Evolutionary conservation across 305 asterid genomes (phyloP).

Genomic region (Ajuga reptans): DNA sequence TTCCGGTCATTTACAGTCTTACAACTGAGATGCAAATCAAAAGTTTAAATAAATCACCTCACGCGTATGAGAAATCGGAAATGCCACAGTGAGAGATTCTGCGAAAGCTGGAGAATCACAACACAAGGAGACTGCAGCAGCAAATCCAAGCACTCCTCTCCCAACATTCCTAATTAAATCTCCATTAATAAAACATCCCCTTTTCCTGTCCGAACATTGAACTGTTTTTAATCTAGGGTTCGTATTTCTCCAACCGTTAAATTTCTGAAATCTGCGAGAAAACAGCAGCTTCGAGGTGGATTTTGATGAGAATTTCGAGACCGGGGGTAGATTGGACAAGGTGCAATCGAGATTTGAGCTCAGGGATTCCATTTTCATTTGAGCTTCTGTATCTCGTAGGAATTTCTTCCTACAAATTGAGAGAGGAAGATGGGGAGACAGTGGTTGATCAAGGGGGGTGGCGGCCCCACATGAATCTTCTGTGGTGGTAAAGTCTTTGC

Average conservation of each 20-base stretch:
- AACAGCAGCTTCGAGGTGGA: conserved; percentile 35
- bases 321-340: conserved; percentile 25
- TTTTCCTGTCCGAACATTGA: conserved; percentile 23
- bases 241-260: conserved; percentile 16
- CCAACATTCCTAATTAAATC: conserved; percentile 44
- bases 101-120: conserved; percentile 59
- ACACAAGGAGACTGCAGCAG: conserved; percentile 55
- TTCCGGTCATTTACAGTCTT: too few relatives aligned
- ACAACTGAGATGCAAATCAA: too few relatives aligned
- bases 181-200: conserved; percentile 20
- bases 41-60: conserved; percentile 39
- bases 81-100: conserved; percentile 74
- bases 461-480: conserved; percentile 44
- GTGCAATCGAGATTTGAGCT: conserved; percentile 39
- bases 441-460: background rate
- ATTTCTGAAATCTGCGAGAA: conserved; percentile 25
- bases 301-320: conserved; percentile 32
- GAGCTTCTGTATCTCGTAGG: background rate
- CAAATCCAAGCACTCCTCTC: conserved; percentile 57
- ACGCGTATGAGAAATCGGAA: conserved; percentile 76
- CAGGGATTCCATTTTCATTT: conserved; percentile 48
- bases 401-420: background rate
- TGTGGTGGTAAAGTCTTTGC: conserved; percentile 56
- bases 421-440: background rate
- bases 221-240: conserved; percentile 21